Evolutionary conservation across 1,284 basidiomycete genomes (phyloP).

Genomic region (Trichosporon ovoides): DNA sequence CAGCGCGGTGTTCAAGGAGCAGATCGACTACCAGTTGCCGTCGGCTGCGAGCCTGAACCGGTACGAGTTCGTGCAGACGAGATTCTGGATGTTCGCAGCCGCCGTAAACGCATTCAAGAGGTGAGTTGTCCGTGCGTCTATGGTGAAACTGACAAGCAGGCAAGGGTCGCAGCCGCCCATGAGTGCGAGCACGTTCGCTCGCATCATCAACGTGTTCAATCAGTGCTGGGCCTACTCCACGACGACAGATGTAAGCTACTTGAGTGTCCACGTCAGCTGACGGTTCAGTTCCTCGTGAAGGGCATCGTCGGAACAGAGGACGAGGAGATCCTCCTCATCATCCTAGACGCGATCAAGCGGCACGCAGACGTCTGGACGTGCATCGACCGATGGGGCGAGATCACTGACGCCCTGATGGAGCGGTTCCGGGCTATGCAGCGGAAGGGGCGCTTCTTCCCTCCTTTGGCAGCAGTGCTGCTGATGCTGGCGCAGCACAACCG

Average conservation of each 20-base stretch:
- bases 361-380: slow-evolving; percentile 45
- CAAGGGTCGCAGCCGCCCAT: slow-evolving; percentile 29
- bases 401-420: slow-evolving; percentile 37
- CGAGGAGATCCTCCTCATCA: slow-evolving; percentile 36
- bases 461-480: slow-evolving; percentile 27
- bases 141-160: slow-evolving; percentile 13
- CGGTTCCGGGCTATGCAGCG: slow-evolving; percentile 30
- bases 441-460: slow-evolving; percentile 24
- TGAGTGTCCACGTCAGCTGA: slow-evolving; percentile 10
- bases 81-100: slow-evolving; percentile 37
- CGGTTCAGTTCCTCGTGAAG: slow-evolving; percentile 31
- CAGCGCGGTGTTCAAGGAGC: slow-evolving; percentile 26
- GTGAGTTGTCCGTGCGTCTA: slow-evolving; percentile 7
- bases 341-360: slow-evolving; percentile 37
- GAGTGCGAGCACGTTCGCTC: slow-evolving; percentile 37
- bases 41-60: slow-evolving; percentile 28
- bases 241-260: slow-evolving; percentile 33
- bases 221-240: slow-evolving; percentile 38
- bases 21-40: slow-evolving; percentile 33
- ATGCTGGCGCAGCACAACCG: slow-evolving; percentile 29
- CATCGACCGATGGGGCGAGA: slow-evolving; percentile 39
- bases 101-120: slow-evolving; percentile 27
- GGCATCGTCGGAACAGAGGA: slow-evolving; percentile 34
- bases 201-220: slow-evolving; percentile 39
- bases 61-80: slow-evolving; percentile 37